Conservation (phyloP, 805 yeast species). For the Yarrowia hollandica region DNA sequence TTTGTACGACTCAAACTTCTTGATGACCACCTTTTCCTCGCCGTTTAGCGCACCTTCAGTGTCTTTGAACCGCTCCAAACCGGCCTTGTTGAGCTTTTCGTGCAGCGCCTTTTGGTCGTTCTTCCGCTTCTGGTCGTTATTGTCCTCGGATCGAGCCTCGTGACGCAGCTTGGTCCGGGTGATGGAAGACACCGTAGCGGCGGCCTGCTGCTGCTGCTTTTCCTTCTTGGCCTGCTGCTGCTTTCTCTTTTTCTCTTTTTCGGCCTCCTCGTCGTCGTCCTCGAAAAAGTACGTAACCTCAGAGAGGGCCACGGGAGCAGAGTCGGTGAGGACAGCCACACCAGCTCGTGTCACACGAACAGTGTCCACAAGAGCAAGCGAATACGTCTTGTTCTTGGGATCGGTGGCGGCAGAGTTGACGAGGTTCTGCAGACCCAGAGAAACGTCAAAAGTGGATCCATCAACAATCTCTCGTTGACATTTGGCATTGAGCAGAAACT, state of each 20-base stretch:
- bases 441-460: slow-evolving; percentile 73
- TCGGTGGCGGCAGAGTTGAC: slow-evolving; percentile 50
- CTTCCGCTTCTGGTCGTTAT: slow-evolving; percentile 76
- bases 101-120: slow-evolving; percentile 82
- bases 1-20: slow-evolving; percentile 89
- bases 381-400: slow-evolving; percentile 59
- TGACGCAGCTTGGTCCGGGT: slow-evolving; percentile 77
- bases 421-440: slow-evolving; percentile 73
- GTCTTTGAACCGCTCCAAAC: slow-evolving; percentile 76
- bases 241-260: slow-evolving; percentile 40
- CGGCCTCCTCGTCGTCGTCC: slow-evolving; percentile 54
- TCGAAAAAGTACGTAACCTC: slow-evolving; percentile 85
- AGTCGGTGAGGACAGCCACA: slow-evolving; percentile 69
- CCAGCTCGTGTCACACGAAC: slow-evolving; percentile 63
- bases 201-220: slow-evolving; percentile 37
- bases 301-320: slow-evolving; percentile 60
- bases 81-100: slow-evolving; percentile 82
- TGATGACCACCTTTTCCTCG: slow-evolving; percentile 66
- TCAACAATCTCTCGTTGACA: slow-evolving; percentile 65
- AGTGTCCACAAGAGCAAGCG: slow-evolving; percentile 78
- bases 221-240: slow-evolving; percentile 27
- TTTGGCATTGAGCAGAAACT: slow-evolving; percentile 69
- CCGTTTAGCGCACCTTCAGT: slow-evolving; percentile 41
- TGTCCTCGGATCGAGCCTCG: slow-evolving; percentile 46
- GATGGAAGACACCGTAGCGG: slow-evolving; percentile 61